Base-by-base conservation (phyloP, 192 early-diverging fungal species). In the Backusella sp. region DNA sequence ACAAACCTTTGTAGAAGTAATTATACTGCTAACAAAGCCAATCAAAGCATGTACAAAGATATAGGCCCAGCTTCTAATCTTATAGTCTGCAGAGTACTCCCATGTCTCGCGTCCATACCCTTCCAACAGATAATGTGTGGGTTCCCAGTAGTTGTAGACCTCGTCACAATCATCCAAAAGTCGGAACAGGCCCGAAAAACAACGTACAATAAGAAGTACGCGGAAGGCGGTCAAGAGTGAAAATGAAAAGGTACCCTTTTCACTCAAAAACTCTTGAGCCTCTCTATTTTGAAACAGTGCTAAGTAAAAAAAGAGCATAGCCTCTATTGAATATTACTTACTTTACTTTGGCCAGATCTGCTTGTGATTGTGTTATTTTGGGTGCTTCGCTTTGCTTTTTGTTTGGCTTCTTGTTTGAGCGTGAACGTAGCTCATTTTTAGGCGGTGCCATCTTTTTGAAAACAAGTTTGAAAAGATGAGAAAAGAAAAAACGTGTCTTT, bases 131-230 rank as follows among this genome's bases (percentile, higher is more conserved):
- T 94, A 95, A 78, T 99, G 97, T 32, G 92, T 86, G 12, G 96
- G 93, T 79, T 99, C 98, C 95, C 95, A 98, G 84, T 95, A 99
- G 86, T 98, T 99, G 86, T 92, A 98, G 19, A 96, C 87, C 76
- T 90, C 95, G 75, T 96, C 95, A 82, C 95, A 96, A 77, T 96
- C 95, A 65, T 79, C 79, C 56, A 94, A 87, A 49, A 85, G 85
- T 21, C 85, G 86, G 59, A 82, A 90, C 0, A 90, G 73, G 17
- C 88, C 89, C 21, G 87, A 87, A 30, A 85, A 71, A n/a, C 87
- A 74, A 17, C 92, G 79, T 0, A 87, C 82, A 11, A 86, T 77
- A 19, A 90, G 79, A 23, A 92, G 78, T 12, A 84, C 26, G 14
- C 85, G 83, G 80, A 89, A 90, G 1, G 88, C 90, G 19, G 76